These are phyloP conservation scores for Arabidopsis thaliana DNA, from an alignment of 345 rosid species.

Conservation along the genomic window TAIR10.1 NC_003071.7:17295501-17296000, in stretches of 20 bases:
- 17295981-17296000: background rate
- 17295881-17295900: background rate
- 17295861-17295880: background rate
- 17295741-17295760: no score
- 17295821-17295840: background rate
- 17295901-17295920: background rate
- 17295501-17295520: slow-evolving; percentile 66
- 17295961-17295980: slow-evolving; percentile 1
- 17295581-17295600: background rate
- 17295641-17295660: background rate
- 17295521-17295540: slow-evolving; percentile 57
- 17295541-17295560: slow-evolving; percentile 58
- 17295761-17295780: background rate
- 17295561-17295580: slow-evolving; percentile 39
- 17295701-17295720: background rate
- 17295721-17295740: background rate
- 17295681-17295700: background rate
- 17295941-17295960: background rate
- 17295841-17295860: background rate
- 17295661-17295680: background rate
- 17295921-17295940: background rate
- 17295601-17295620: background rate
- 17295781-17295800: background rate
- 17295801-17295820: slow-evolving; percentile 2
- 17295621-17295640: background rate